Evolutionary conservation across 768 basidiomycete genomes (phyloP), one percentile per base, ranked within the genome.

Genomic region (Phaffia tasmanica): DNA sequence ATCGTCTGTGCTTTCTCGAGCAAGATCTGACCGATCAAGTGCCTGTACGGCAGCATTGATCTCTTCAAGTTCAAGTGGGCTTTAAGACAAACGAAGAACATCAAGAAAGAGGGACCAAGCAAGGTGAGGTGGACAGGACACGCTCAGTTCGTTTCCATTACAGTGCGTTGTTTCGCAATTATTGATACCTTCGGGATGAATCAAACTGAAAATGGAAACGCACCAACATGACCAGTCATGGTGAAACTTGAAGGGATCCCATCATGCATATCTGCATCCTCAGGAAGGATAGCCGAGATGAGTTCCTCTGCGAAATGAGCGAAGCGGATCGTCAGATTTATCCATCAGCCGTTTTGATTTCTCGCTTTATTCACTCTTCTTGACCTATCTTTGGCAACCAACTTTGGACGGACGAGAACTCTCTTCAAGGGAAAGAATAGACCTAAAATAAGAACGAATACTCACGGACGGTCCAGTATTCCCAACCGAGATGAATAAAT

Each of bases 11-110:
- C 91, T 92, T 88, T 99, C 76, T 97, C 92, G 50, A 98, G 79
- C 51, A 97, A 83, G 47, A 98, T 82, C 76, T 94, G 86, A 0
- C 93, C 95, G 71, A 99, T 95, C 35, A 91, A 75, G 71, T 87
- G 77, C 74, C 90, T 91, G 78, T 87, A 98, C 1, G 92, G 91
- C 35, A 97, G 75, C 78, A 93, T 98, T 75, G 92, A 87, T 21
- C 86, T 83, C 70, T 86, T 84, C 46, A 99, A 81, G 74, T 99
- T 99, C 60, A 97, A 76, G 74, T 98, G 95, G 0, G 89, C 94
- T 95, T 51, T 19, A 0, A 16, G 66, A 25, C 8, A 49, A 23
- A 49, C 35, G n/a, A 30, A 57, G 57, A n/a, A 60, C 30, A 55
- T 57, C 25, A 62, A 16, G 51, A 18, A n/a, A 54, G 57, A 27